Evolutionary conservation across 2,329 filamentous ascomycete species (phyloP).

Genomic region (Colletotrichum orbiculare): DNA sequence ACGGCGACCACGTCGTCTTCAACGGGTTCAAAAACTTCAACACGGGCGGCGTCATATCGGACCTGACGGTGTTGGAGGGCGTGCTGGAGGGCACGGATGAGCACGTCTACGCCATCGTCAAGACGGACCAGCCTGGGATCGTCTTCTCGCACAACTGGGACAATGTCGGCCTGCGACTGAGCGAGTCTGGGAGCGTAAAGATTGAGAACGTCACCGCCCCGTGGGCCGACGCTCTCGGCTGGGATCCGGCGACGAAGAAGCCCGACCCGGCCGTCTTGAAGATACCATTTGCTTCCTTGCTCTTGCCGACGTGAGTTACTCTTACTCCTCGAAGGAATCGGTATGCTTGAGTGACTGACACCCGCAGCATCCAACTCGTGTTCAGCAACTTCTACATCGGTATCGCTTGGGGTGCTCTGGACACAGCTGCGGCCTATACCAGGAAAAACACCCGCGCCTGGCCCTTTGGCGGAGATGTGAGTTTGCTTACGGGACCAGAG

Average conservation of each 20-base stretch:
- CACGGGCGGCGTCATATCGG: constrained; percentile 74
- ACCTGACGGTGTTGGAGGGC: constrained; percentile 74
- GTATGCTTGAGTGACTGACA: background rate
- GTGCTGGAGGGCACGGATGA: constrained; percentile 66
- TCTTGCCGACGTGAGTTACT: constrained; percentile 64
- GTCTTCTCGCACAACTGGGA: constrained; percentile 72
- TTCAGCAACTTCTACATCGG: constrained; percentile 75
- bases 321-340: background rate
- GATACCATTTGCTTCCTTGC: constrained; percentile 66
- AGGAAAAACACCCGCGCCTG: constrained; percentile 67
- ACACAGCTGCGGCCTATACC: constrained; percentile 67
- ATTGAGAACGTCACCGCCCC: constrained; percentile 67
- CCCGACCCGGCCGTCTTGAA: constrained; percentile 61
- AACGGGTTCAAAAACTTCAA: constrained; percentile 75
- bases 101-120: constrained; percentile 72
- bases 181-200: constrained; percentile 71
- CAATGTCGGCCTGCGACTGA: constrained; percentile 71
- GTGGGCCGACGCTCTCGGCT: constrained; percentile 72
- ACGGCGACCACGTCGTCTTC: constrained; percentile 67
- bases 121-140: constrained; percentile 68
- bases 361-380: constrained; percentile 68
- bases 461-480: constrained; percentile 71
- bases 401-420: constrained; percentile 68
- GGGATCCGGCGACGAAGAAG: constrained; percentile 61
- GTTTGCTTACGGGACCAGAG: constrained; percentile 25